Percentiles rank a stretch among this genome's conserved stretches.
phyloP scores from a whole-genome alignment of 208 protist species.

The Leishmania lainsoni region DNA sequence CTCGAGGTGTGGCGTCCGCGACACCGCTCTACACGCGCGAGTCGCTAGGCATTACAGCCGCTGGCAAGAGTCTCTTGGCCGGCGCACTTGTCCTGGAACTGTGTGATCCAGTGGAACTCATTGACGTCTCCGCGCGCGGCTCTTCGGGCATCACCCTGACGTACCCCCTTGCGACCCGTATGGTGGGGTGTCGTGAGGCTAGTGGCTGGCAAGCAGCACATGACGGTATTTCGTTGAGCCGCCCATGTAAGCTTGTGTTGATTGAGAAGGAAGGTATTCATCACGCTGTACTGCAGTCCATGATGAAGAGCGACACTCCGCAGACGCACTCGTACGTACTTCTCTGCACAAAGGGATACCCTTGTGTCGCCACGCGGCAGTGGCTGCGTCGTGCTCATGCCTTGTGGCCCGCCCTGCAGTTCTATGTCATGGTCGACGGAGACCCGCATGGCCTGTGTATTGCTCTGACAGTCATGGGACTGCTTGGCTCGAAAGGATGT shows the following conservation, averaged over 20 bases:
- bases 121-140: slow-evolving; percentile 20
- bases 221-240: not conserved
- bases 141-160: slow-evolving; percentile 16
- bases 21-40: slow-evolving; percentile 45
- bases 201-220: not conserved
- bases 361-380: slow-evolving; percentile 57
- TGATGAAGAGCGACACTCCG: not conserved
- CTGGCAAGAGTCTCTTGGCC: slow-evolving; percentile 39
- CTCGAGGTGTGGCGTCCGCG: not conserved
- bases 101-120: not conserved
- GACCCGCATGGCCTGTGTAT: slow-evolving; percentile 85
- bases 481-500: slow-evolving; percentile 10
- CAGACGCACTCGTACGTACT: slow-evolving; percentile 24
- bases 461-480: slow-evolving; percentile 59
- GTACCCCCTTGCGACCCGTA: slow-evolving; percentile 18
- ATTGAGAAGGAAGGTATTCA: slow-evolving; percentile 84
- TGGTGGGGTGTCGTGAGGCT: slow-evolving; percentile 12
- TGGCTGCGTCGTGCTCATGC: slow-evolving; percentile 57
- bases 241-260: slow-evolving; percentile 40
- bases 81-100: slow-evolving; percentile 39
- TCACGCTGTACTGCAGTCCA: slow-evolving; percentile 39
- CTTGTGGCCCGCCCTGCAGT: slow-evolving; percentile 40
- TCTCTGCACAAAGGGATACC: slow-evolving; percentile 83
- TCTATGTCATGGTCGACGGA: slow-evolving; percentile 74
- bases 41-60: slow-evolving; percentile 44